Evolutionary conservation across 495 filamentous ascomycete genomes (phyloP), one percentile per base, ranked within the genome.

Genomic region (Tuber indicum): DNA sequence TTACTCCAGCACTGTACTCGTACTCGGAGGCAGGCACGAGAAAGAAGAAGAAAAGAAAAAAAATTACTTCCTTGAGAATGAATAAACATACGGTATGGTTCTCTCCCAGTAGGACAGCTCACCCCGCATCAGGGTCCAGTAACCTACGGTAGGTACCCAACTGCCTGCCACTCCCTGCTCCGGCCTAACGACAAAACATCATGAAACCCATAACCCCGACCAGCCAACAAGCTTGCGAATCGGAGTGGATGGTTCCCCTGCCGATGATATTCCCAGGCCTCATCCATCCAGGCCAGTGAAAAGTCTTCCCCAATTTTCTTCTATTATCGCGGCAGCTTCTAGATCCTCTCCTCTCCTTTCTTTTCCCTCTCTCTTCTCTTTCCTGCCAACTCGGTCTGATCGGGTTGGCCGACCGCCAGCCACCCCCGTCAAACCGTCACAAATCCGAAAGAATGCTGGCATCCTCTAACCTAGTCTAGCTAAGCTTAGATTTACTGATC

Each of bases 121-220:
- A 80, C 78, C 78, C 76, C 78, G 78, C 78, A 80, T 80, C 77
- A 62, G 52, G 12, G 7, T 14, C 78, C 75, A 80, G 77, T 78
- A 80, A 80, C 77, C 78, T 77, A 69, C 79, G 74, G 45, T 79
- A 80, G 39, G 4, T 41, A 41, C 62, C 78, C 78, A 76, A 32
- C 52, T 62, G 23, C 3, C 52, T 62, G 52, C 52, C 52, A 32
- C 78, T 74, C 71, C 77, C 72, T 77, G 74, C 71, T 72, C 73
- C 52, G 43, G 46, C 71, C 70, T 66, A 74, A 80, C 78, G 76
- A 74, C 78, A 78, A 80, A 79, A 79, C 77, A 71, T 52, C 46
- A 75, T 80, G 78, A 79, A 79, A 79, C 78, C 71, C 78, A 80
- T 79, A 76, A 76, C 75, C 46, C 78, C 74, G 78, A 79, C 74